Percentiles rank a stretch among this genome's conserved stretches.
Conservation (phyloP, 2,329 filamentous ascomycete species). For the Cercospora zeae-maydis region DNA sequence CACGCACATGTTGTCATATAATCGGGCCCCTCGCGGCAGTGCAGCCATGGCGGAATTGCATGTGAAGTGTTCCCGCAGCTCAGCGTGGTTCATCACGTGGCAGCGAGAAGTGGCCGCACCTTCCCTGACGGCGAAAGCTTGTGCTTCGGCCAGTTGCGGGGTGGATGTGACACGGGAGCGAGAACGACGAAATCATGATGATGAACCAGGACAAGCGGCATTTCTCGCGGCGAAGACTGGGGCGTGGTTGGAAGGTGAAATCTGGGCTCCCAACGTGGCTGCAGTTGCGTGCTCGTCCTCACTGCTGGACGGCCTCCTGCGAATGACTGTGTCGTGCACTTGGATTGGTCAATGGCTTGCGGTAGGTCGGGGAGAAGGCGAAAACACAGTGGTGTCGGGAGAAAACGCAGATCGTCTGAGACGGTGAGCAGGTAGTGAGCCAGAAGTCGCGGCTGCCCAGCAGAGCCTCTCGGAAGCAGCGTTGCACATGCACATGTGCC, state of each 20-base stretch:
- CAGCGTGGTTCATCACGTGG: too few relatives aligned
- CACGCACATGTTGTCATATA: background rate
- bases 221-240: background rate
- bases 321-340: background rate
- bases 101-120: background rate
- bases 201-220: background rate
- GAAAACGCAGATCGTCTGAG: conserved; percentile 3
- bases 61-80: background rate
- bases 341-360: background rate
- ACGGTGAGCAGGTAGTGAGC: background rate
- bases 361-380: conserved; percentile 7
- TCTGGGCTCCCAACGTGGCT: background rate
- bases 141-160: background rate
- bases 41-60: background rate
- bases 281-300: background rate
- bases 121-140: background rate
- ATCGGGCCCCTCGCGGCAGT: background rate
- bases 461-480: background rate
- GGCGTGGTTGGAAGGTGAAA: background rate
- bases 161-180: conserved; percentile 2
- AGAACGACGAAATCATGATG: conserved; percentile 11
- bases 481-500: background rate
- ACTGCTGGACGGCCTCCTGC: background rate
- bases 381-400: background rate
- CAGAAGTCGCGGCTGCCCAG: background rate